Conservation (phyloP, 805 yeast genomes). For the Saturnispora besseyi region DNA sequence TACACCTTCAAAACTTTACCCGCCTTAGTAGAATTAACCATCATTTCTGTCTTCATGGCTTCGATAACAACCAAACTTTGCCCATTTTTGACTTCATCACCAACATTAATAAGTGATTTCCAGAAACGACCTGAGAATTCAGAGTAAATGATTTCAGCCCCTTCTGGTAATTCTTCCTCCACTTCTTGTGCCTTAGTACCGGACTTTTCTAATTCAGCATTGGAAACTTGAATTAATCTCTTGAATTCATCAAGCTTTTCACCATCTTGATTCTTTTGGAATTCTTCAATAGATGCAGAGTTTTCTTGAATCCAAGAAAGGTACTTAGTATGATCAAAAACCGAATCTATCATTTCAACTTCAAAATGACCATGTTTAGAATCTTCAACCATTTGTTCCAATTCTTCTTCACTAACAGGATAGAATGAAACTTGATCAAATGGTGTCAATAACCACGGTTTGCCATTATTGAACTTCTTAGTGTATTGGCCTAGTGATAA, state of each 20-base stretch:
- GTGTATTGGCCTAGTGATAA: conserved; percentile 64
- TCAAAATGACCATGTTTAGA: conserved; percentile 72
- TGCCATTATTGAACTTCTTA: conserved; percentile 31
- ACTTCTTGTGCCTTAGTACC: conserved; percentile 37
- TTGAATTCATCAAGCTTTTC: conserved; percentile 83
- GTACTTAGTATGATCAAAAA: conserved; percentile 71
- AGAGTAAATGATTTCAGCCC: conserved; percentile 78
- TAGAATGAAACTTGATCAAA: conserved; percentile 94
- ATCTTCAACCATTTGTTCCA: conserved; percentile 62
- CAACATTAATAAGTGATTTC: conserved; percentile 79
- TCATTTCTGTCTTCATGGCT: conserved; percentile 99
- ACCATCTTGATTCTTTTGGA: conserved; percentile 60
- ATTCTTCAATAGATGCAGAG: conserved; percentile 55
- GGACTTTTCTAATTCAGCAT: conserved; percentile 56
- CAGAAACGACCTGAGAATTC: conserved; percentile 97
- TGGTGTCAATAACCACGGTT: conserved; percentile 88
- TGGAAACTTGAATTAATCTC: conserved; percentile 69
- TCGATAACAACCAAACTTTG: conserved; percentile 85
- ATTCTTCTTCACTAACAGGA: conserved; percentile 79
- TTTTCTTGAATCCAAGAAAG: conserved; percentile 69
- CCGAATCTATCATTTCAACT: conserved; percentile 65
- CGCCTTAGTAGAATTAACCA: conserved; percentile 57
- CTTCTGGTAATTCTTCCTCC: conserved; percentile 58
- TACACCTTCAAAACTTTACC: conserved; percentile 68
- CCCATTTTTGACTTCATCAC: conserved; percentile 63